A percentile compares a stretch with the other conserved stretches of the same genome.
These are phyloP conservation scores for Akanthomyces uredinophilus DNA, from an alignment of 2,329 filamentous ascomycete genomes.

Conservation along the genomic window DNA sequence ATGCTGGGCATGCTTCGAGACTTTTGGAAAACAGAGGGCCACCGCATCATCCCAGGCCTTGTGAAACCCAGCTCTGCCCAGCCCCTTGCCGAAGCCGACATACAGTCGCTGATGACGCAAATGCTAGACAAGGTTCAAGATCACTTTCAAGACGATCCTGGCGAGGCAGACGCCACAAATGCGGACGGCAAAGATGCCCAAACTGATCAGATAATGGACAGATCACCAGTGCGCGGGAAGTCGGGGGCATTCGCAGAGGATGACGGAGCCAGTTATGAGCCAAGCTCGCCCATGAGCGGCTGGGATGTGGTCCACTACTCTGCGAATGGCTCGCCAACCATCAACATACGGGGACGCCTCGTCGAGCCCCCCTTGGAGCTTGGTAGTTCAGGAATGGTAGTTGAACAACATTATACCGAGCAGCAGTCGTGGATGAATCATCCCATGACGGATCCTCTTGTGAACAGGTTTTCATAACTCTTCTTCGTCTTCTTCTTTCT, in stretches of 20 bases:
- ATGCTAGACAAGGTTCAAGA: conserved; percentile 11
- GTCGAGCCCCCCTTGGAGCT: not conserved
- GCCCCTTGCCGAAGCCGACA: not conserved
- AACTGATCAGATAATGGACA: conserved; percentile 1
- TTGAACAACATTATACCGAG: not conserved
- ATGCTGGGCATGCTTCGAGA: conserved; percentile 15
- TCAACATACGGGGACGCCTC: not conserved
- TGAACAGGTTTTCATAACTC: conserved; percentile 5
- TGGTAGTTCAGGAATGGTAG: conserved; percentile 11
- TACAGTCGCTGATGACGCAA: not conserved
- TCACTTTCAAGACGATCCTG: not conserved
- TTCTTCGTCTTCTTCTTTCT: not conserved
- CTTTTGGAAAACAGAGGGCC: conserved; percentile 13
- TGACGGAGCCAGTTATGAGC: conserved; percentile 8
- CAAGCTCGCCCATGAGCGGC: not conserved
- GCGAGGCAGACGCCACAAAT: not conserved
- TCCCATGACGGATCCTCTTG: not conserved
- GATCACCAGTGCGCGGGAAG: not conserved
- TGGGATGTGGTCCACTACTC: not conserved
- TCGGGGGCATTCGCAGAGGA: not conserved
- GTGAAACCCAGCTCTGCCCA: not conserved
- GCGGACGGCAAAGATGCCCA: not conserved
- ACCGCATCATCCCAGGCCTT: not conserved
- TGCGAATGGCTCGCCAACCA: not conserved
- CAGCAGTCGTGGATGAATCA: not conserved